Base-by-base conservation (phyloP, 2,329 filamentous ascomycete species). In the Phyllosticta capitalensis region DNA sequence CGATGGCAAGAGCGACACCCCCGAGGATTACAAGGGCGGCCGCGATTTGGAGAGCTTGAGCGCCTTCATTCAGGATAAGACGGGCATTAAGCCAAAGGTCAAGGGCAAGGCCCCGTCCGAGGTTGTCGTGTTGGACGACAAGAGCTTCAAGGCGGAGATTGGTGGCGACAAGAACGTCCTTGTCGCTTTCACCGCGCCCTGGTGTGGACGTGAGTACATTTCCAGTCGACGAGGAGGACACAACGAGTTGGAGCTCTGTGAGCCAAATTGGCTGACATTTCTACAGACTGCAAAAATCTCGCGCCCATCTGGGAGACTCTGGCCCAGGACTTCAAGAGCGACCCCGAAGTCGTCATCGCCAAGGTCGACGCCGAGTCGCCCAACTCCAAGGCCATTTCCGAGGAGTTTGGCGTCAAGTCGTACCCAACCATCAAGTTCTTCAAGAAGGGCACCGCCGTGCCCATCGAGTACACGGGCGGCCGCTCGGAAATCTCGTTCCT, bases 381-480 rank as follows among this genome's bases (percentile, higher is more conserved):
- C 67, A 90, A 90, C 75, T 84, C 87, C 74, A 96, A 96, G 78
- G 82, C 83, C 52, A 85, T 86, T 55, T 87, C 91, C 56, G 76
- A 84, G 70, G 84, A 86, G 56, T 86, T 94, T 71, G 90, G 86
- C 62, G 84, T 99, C 66, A 82, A 82, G 59, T 90, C 88, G 38
- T 99, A 95, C 81, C 94, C 94, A 55, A 99, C 94, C 63, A 96
- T 99, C 80, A 96, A 96, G 79, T 99, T 87, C 83, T 99, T 96
- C 83, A 83, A 90, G 66, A 88, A 88, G 73, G 92, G 91, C 67
- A 89, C 85, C 70, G 88, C 82, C 64, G 84, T 88, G 69, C 74
- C 85, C 52, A 81, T 86, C 67, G 71, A 79, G 52, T 99, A 96
- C 81, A 77, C 80, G 58, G 87, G 88, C 62, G 89, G 83, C 63